Conservation (phyloP, 169 alveolate genomes). For the Plasmodium berghei region DNA sequence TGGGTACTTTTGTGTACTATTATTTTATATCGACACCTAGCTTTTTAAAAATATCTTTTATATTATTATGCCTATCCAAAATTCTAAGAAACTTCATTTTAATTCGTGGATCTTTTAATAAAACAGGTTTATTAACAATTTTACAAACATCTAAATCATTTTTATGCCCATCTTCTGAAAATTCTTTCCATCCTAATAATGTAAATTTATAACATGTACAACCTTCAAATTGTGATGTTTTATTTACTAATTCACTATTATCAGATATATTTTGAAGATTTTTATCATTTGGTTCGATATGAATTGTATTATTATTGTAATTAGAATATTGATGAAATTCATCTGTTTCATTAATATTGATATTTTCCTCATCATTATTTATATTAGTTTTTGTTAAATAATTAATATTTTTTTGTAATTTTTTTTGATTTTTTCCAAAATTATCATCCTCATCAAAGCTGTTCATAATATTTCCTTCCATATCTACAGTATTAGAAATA, state of each 20-base stretch:
- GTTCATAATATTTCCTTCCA: no score
- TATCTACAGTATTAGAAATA: no score
- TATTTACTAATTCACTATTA: constrained; percentile 12
- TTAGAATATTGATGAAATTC: no score
- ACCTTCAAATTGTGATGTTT: constrained; percentile 24
- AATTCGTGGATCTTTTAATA: constrained; percentile 69
- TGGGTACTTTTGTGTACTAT: not conserved
- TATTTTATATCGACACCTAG: constrained; percentile 73
- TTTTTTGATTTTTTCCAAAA: no score
- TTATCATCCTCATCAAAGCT: no score
- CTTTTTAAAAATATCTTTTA: constrained; percentile 71
- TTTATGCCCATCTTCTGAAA: constrained; percentile 76
- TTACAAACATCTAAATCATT: constrained; percentile 75
- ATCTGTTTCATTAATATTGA: no score
- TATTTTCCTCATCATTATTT: no score
- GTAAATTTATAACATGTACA: constrained; percentile 64
- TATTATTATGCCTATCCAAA: constrained; percentile 67
- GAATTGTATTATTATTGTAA: no score
- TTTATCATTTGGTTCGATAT: no score
- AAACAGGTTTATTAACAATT: constrained; percentile 71
- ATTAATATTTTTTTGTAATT: no score
- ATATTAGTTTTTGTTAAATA: no score
- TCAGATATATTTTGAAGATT: not conserved
- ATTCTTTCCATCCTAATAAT: constrained; percentile 74
- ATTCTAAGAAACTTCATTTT: constrained; percentile 77